Conservation (phyloP, 257 asterid genomes). For the Solanum lignicaule region DNA sequence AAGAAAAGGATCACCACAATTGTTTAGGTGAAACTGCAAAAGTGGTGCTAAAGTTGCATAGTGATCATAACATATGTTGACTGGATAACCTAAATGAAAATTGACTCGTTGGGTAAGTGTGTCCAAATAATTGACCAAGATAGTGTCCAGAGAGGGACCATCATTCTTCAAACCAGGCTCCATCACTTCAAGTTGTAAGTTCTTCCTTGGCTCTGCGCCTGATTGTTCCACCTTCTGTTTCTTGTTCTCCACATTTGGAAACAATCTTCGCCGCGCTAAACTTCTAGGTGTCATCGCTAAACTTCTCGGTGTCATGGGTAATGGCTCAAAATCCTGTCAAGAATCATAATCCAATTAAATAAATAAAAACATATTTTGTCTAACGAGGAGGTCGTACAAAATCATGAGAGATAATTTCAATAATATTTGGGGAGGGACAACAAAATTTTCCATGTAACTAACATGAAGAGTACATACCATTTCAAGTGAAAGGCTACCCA, state of each 20-base stretch:
- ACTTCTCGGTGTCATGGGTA: not conserved
- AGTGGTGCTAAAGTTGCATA: not conserved
- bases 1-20: conserved; percentile 1
- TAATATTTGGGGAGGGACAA: not conserved
- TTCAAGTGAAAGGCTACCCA: not conserved
- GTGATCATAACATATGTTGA: not conserved
- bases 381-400: not conserved
- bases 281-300: too few relatives aligned
- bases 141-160: not conserved
- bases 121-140: not conserved
- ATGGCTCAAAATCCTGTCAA: not conserved
- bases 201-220: not conserved
- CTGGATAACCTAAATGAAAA: not conserved
- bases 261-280: not conserved
- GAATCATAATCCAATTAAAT: not conserved
- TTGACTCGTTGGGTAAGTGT: not conserved
- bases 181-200: not conserved
- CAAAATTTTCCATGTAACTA: not conserved
- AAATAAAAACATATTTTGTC: not conserved
- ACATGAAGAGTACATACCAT: not conserved
- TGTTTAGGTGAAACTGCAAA: not conserved
- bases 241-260: not conserved
- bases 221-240: not conserved
- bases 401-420: too few relatives aligned
- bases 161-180: not conserved